Conservation (phyloP, 805 yeast species). For the Zygotorulaspora sp. region DNA sequence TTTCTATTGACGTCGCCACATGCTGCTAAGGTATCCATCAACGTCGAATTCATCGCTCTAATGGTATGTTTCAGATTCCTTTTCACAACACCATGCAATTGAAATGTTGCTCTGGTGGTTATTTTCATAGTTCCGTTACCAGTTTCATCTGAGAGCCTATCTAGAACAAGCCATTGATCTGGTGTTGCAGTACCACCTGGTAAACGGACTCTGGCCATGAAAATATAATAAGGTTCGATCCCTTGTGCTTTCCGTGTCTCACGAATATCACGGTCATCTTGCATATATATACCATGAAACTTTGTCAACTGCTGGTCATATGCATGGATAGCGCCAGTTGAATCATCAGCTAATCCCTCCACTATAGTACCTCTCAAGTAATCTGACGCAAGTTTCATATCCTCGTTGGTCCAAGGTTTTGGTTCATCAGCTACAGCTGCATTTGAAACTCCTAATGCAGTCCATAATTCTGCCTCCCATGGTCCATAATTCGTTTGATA, state of each 20-base stretch:
- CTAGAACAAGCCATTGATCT: constrained; percentile 81
- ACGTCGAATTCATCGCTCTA: constrained; percentile 84
- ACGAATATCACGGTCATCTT: constrained; percentile 94
- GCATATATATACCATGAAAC: constrained; percentile 98
- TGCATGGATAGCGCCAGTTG: constrained; percentile 89
- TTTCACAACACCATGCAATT: constrained; percentile 90
- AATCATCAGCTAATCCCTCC: constrained; percentile 72
- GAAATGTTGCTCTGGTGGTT: constrained; percentile 96
- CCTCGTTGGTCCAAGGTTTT: constrained; percentile 91
- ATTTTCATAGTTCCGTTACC: constrained; percentile 93
- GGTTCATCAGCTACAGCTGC: constrained; percentile 84
- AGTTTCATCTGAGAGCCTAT: constrained; percentile 69
- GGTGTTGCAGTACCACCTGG: constrained; percentile 93
- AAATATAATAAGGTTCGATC: constrained; percentile 91
- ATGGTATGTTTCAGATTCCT: constrained; percentile 84
- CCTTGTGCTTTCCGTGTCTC: constrained; percentile 91
- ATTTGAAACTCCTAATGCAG: constrained; percentile 78
- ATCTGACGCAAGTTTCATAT: constrained; percentile 83
- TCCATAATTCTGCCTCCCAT: constrained; percentile 87
- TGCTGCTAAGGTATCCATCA: constrained; percentile 94
- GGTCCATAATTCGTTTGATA: constrained; percentile 82
- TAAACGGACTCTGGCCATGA: constrained; percentile 92
- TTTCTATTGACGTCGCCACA: constrained; percentile 98
- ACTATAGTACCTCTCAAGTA: constrained; percentile 90
- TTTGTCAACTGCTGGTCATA: constrained; percentile 91